Evolutionary conservation across 208 protist species (phyloP), one percentile per base, ranked within the genome.

Genomic region (Porcisia hertigi): DNA sequence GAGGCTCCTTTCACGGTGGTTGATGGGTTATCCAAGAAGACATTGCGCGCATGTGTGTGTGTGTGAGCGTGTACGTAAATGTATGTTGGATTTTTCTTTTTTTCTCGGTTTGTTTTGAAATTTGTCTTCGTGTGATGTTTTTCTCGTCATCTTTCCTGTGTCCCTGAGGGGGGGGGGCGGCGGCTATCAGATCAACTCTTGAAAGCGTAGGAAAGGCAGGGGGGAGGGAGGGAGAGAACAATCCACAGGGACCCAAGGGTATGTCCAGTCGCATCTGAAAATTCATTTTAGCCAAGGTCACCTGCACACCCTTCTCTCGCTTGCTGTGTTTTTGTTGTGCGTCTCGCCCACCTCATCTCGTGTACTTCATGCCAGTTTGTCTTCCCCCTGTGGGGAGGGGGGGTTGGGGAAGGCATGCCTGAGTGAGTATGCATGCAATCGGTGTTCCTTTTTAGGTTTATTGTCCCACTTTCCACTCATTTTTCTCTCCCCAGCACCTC

Each of bases 121-220:
- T 5, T 12, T 14, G 11, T 52, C 8, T 34, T 41, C 4, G 23
- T n/a, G 65, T 41, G 30, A 45, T n/a, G 41, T 55, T 74, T 65
- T 71, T 62, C 71, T 53, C 64, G 54, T 20, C 67, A 58, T 39
- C 20, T 36, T 54, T 62, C 64, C 59, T 72, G 18, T n/a, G 8
- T 52, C 49, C 67, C 39, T 34, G 12, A 14, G 25, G 43, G 39
- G n/a, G 30, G 30, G 30, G 30, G 30, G 30, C 30, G 30, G 30
- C 30, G 8, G 43, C 39, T 23, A 66, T 47, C 20, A 66, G 62
- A 66, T 9, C 8, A 16, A 25, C 39, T 47, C 36, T 7, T 12
- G 30, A 47, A n/a, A 5, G 25, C 9, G 7, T 25, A 45, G 39
- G 34, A 64, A 64, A 64, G 59, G 3, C 11, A 23, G 8, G 7